Percentiles rank a stretch among this genome's conserved stretches.
These are phyloP conservation scores for Fraxinus nigra DNA, from an alignment of 305 asterid species.

Conservation along the genomic window DNA sequence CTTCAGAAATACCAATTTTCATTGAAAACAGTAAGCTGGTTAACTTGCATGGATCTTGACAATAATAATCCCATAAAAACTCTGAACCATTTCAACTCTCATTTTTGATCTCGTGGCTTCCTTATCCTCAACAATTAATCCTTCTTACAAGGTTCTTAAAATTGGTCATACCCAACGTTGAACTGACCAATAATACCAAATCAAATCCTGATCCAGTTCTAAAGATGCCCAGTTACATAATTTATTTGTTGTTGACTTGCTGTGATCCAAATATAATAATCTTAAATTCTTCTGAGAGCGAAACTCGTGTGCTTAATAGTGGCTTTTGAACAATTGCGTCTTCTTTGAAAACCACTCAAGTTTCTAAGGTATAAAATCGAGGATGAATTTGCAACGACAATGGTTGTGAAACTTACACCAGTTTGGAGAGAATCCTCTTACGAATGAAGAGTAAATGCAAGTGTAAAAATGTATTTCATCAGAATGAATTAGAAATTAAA, in stretches of 20 bases:
- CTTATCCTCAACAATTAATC: not conserved
- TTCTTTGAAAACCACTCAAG: not conserved
- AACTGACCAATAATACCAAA: not conserved
- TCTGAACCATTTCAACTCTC: not conserved
- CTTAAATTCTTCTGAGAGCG: not conserved
- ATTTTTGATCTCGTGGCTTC: not conserved
- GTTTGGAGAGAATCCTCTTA: no score
- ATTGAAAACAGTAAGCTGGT: not conserved
- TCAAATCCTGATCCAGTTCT: not conserved
- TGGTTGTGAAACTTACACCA: no score
- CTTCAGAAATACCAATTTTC: not conserved
- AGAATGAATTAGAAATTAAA: no score
- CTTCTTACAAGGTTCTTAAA: not conserved
- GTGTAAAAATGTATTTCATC: no score
- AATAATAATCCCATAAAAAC: not conserved
- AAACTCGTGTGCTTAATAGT: not conserved
- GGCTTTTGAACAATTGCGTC: not conserved
- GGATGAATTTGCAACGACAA: no score
- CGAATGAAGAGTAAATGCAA: no score
- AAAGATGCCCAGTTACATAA: not conserved
- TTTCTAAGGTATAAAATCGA: not conserved
- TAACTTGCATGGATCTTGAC: not conserved
- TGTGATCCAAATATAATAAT: not conserved
- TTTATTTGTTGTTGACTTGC: not conserved
- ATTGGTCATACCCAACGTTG: not conserved